Evolutionary conservation across 192 early-diverging fungal species (phyloP).

Genomic region (Backusella luteola): DNA sequence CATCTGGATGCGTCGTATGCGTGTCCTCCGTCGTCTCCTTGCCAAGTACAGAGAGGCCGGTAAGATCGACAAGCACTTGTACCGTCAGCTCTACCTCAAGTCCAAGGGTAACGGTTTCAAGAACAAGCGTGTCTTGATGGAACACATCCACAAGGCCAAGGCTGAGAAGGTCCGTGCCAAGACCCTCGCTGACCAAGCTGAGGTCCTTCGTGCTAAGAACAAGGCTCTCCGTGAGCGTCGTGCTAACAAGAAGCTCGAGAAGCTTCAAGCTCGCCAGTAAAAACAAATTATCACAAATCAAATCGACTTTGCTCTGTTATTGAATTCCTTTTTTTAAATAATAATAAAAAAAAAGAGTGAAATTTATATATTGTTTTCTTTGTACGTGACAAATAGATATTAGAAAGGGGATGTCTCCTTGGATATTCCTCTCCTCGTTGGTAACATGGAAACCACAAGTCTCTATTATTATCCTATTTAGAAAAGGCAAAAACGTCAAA

Average conservation of each 20-base stretch:
- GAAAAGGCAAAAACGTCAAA: too few species aligned
- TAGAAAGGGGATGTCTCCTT: neutral
- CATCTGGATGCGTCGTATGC: slow-evolving; percentile 98
- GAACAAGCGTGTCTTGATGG: slow-evolving; percentile 99
- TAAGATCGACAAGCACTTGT: slow-evolving; percentile 98
- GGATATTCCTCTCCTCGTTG: too few species aligned
- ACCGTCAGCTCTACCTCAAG: slow-evolving; percentile 94
- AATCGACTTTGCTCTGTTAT: neutral
- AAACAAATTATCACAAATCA: neutral
- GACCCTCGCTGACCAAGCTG: slow-evolving; percentile 93
- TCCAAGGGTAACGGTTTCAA: slow-evolving; percentile 99
- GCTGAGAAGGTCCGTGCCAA: slow-evolving; percentile 94
- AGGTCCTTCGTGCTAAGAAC: slow-evolving; percentile 94
- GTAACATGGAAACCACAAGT: too few species aligned
- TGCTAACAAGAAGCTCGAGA: slow-evolving; percentile 79
- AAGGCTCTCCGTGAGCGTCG: slow-evolving; percentile 95
- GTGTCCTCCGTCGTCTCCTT: slow-evolving; percentile 92
- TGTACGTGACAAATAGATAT: too few species aligned
- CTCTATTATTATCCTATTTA: too few species aligned
- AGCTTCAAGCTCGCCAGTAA: slow-evolving; percentile 43
- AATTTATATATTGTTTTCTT: neutral
- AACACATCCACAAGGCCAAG: slow-evolving; percentile 99
- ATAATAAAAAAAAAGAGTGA: neutral
- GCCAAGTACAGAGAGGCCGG: slow-evolving; percentile 96
- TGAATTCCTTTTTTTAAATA: neutral